Conservation (phyloP, 176 grass and related monocot species). For the Bonia amplexicaulis region DNA sequence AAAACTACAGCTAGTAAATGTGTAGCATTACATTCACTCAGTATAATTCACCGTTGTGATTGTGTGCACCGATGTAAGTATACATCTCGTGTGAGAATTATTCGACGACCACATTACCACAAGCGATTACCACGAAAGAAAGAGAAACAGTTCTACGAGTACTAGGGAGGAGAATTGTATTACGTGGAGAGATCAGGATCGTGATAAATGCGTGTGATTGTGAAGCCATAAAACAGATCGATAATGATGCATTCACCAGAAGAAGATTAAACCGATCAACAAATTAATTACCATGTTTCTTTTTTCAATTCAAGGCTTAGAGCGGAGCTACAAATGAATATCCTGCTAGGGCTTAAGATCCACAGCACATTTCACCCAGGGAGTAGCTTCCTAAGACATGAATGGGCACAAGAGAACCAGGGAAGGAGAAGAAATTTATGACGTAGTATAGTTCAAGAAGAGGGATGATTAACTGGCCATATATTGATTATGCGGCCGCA, state of each 20-base stretch:
- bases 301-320: background rate
- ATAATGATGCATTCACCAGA: background rate
- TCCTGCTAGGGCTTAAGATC: slow-evolving; percentile 1
- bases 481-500: background rate
- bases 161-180: background rate
- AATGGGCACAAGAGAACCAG: background rate
- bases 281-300: slow-evolving; percentile 7
- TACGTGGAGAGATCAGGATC: background rate
- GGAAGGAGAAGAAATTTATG: background rate
- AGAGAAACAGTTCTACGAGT: background rate
- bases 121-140: background rate
- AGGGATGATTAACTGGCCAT: slow-evolving; percentile 1
- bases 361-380: background rate
- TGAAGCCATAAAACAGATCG: background rate
- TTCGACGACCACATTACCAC: background rate
- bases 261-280: background rate
- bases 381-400: background rate
- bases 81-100: background rate
- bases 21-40: no score
- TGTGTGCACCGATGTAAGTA: background rate
- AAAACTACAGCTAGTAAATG: background rate
- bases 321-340: slow-evolving; percentile 7
- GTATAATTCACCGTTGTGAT: background rate
- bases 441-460: background rate
- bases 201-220: background rate